These are phyloP conservation scores for Dothideomycetes sp. DNA, from an alignment of 2,329 filamentous ascomycete species.

Conservation along the genomic window DNA sequence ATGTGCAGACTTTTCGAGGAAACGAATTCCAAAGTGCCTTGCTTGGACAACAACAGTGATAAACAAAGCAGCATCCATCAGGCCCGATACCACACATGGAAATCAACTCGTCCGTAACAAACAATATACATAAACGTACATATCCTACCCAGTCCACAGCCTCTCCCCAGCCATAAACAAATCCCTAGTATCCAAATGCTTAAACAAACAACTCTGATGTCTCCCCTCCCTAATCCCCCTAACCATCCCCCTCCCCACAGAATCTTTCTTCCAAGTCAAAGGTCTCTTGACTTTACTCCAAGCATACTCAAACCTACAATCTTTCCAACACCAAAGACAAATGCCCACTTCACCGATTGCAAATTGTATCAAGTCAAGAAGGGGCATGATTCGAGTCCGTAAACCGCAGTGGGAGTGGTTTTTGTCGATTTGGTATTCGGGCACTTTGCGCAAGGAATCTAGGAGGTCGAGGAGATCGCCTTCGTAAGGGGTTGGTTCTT, in stretches of 20 bases:
- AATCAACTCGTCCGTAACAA: too few species aligned
- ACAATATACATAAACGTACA: too few species aligned
- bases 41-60: too few species aligned
- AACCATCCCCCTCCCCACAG: constrained; percentile 15
- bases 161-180: constrained; percentile 26
- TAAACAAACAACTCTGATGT: constrained; percentile 18
- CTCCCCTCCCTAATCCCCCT: constrained; percentile 7
- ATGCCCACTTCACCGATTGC: constrained; percentile 35
- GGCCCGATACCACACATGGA: too few species aligned
- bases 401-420: constrained; percentile 67
- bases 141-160: constrained; percentile 20
- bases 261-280: constrained; percentile 24
- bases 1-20: too few species aligned
- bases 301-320: constrained; percentile 31
- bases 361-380: constrained; percentile 54
- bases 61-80: too few species aligned
- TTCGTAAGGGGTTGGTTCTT: constrained; percentile 42
- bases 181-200: constrained; percentile 22
- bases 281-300: constrained; percentile 39
- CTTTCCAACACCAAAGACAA: constrained; percentile 37
- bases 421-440: constrained; percentile 64
- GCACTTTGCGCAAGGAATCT: constrained; percentile 53
- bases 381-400: constrained; percentile 54
- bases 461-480: constrained; percentile 56
- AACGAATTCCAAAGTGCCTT: too few species aligned